These are phyloP conservation scores for Phaeoacremonium minimum DNA, from an alignment of 2,329 filamentous ascomycete species.

Conservation along the genomic window DNA sequence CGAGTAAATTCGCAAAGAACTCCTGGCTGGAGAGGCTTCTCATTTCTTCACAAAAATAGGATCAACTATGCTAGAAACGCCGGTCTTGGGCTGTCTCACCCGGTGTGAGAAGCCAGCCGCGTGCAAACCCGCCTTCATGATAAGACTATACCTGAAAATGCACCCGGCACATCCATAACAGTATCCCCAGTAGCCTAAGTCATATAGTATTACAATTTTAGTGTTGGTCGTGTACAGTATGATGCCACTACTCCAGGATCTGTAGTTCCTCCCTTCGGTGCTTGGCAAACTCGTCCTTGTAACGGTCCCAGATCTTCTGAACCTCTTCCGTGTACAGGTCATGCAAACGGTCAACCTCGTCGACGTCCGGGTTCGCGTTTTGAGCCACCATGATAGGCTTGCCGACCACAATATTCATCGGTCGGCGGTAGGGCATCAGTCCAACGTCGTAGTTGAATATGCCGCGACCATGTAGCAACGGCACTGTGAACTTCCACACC, in stretches of 20 bases:
- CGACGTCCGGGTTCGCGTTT: constrained; percentile 60
- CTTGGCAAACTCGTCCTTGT: constrained; percentile 71
- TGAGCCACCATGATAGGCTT: constrained; percentile 68
- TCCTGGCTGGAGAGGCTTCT: no score
- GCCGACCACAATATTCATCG: constrained; percentile 87
- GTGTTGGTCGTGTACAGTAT: no score
- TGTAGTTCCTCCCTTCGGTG: constrained; percentile 61
- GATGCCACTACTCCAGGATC: constrained; percentile 54
- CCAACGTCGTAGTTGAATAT: constrained; percentile 98
- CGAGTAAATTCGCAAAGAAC: no score
- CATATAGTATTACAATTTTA: no score
- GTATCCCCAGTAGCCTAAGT: no score
- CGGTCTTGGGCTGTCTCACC: no score
- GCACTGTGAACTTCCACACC: constrained; percentile 86
- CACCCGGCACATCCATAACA: no score
- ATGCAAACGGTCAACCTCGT: constrained; percentile 79
- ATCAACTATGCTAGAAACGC: no score
- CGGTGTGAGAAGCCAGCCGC: no score
- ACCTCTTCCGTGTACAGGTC: constrained; percentile 72
- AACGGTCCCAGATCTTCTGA: constrained; percentile 67
- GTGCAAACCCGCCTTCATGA: no score
- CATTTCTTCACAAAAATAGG: no score
- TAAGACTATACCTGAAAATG: no score
- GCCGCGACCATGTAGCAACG: constrained; percentile 83
- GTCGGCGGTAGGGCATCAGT: constrained; percentile 85